A percentile compares a stretch with the other conserved stretches of the same genome.
Conservation (phyloP, 305 asterid species). For the Coffea humblotiana region DNA sequence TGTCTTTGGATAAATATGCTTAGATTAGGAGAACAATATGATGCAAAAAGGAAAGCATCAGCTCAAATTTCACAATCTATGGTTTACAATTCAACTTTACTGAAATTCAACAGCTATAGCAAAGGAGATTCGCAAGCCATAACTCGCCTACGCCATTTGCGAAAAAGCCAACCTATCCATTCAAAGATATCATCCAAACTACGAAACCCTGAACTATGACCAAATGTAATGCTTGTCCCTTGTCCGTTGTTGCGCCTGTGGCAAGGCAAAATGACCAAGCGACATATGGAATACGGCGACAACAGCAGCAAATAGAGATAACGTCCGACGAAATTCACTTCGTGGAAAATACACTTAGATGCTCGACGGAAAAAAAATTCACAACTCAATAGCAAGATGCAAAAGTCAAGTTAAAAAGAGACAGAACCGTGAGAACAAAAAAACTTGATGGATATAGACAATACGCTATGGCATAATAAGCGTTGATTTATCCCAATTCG, state of each 20-base stretch:
- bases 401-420: background rate
- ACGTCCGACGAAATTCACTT: background rate
- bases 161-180: background rate
- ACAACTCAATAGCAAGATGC: background rate
- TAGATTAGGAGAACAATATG: background rate
- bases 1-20: no score
- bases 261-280: background rate
- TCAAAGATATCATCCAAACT: background rate
- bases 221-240: background rate
- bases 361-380: background rate
- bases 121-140: no score
- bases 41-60: background rate
- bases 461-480: constrained; percentile 25
- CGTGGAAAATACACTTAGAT: background rate
- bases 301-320: background rate
- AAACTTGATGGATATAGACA: constrained; percentile 32
- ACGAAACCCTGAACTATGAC: background rate
- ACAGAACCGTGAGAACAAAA: constrained; percentile 14
- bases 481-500: constrained; percentile 23
- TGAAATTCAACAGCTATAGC: background rate
- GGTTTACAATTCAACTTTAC: background rate
- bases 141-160: background rate
- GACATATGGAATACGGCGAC: background rate
- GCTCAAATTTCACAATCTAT: background rate
- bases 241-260: background rate